Conservation (phyloP, 2,329 filamentous ascomycete species). For the Decorospora gaudefroyi region DNA sequence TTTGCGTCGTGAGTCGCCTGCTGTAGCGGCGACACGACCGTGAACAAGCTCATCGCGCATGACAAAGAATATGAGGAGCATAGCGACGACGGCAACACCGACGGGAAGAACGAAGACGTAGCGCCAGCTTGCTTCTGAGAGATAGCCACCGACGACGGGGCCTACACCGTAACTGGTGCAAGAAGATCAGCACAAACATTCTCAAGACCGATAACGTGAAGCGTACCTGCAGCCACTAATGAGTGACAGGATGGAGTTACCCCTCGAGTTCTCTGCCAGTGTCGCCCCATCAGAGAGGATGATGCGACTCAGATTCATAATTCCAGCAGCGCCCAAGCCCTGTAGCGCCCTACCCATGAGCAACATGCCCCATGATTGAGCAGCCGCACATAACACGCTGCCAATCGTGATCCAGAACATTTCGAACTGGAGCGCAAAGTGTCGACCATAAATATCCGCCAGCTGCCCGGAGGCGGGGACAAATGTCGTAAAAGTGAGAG, state of each 20-base stretch:
- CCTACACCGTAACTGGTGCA: slow-evolving; percentile 64
- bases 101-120: slow-evolving; percentile 66
- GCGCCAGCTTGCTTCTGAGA: slow-evolving; percentile 62
- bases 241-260: slow-evolving; percentile 65
- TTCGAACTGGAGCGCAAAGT: slow-evolving; percentile 61
- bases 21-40: slow-evolving; percentile 51
- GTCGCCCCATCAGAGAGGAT: slow-evolving; percentile 69
- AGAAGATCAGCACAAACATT: slow-evolving; percentile 6
- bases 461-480: slow-evolving; percentile 69
- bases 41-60: slow-evolving; percentile 63
- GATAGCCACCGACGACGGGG: slow-evolving; percentile 64
- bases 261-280: slow-evolving; percentile 74
- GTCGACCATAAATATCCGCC: slow-evolving; percentile 67
- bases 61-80: slow-evolving; percentile 61
- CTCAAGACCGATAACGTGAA: neutral
- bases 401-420: slow-evolving; percentile 60
- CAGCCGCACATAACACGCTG: slow-evolving; percentile 64
- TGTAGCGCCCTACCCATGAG: slow-evolving; percentile 67
- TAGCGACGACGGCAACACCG: slow-evolving; percentile 49
- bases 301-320: slow-evolving; percentile 64
- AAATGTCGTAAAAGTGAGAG: slow-evolving; percentile 68
- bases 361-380: slow-evolving; percentile 63
- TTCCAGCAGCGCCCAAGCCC: slow-evolving; percentile 64
- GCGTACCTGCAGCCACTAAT: slow-evolving; percentile 58
- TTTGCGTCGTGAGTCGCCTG: slow-evolving; percentile 37